phyloP scores from a whole-genome alignment of 2,329 filamentous ascomycete genomes.

The Trichothecium sympodiale region DNA sequence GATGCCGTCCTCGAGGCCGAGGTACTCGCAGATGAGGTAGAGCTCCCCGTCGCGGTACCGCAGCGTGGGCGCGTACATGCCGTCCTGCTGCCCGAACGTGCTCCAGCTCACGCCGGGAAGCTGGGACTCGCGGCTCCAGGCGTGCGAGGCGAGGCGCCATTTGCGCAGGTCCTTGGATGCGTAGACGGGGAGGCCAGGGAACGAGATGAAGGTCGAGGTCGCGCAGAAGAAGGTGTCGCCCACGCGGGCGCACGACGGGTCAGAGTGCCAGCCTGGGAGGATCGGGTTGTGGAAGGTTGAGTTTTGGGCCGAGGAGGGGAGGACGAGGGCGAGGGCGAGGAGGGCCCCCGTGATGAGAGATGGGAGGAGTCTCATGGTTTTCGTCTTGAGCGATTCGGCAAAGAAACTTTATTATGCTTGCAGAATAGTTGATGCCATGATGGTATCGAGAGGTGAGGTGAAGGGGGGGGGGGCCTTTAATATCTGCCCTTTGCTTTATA shows the following conservation, averaged over 20 bases:
- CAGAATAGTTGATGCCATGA: too few species aligned
- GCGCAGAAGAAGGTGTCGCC: slow-evolving; percentile 36
- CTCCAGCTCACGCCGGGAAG: slow-evolving; percentile 23
- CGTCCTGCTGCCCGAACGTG: slow-evolving; percentile 11
- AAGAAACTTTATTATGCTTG: too few species aligned
- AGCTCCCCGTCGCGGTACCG: slow-evolving; percentile 29
- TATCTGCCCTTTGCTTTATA: too few species aligned
- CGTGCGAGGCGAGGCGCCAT: slow-evolving; percentile 28
- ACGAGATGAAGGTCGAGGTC: slow-evolving; percentile 38
- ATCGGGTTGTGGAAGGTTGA: slow-evolving; percentile 28
- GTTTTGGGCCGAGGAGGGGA: slow-evolving; percentile 4
- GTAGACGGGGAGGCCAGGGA: slow-evolving; percentile 40
- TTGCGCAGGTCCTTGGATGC: slow-evolving; percentile 35
- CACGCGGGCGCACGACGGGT: slow-evolving; percentile 32
- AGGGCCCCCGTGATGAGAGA: too few species aligned
- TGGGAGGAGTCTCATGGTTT: too few species aligned
- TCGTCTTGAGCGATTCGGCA: too few species aligned
- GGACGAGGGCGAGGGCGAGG: too few species aligned
- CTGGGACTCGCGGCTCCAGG: slow-evolving; percentile 23
- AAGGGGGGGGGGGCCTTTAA: too few species aligned
- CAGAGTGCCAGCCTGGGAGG: slow-evolving; percentile 36
- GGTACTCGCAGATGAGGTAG: slow-evolving; percentile 25
- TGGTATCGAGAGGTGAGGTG: too few species aligned
- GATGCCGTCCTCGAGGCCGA: slow-evolving; percentile 11
- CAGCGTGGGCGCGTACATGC: slow-evolving; percentile 37